A percentile compares a stretch with the other conserved stretches of the same genome.
Conservation (phyloP, 495 filamentous ascomycete species). For the Arthonia radiata region DNA sequence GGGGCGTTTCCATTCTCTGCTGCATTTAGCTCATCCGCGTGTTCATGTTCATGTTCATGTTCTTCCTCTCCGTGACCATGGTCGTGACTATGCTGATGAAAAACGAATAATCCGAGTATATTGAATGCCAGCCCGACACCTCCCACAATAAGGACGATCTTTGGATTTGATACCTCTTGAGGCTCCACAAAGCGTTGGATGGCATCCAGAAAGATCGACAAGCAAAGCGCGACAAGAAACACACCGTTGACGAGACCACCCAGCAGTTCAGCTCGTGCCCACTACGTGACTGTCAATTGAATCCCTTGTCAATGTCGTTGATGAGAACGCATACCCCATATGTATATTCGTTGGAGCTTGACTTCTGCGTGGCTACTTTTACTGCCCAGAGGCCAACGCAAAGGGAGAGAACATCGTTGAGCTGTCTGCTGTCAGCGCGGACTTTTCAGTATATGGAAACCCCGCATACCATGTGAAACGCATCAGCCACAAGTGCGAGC, state of each 20-base stretch:
- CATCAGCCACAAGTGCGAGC: constrained; percentile 80
- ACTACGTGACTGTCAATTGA: constrained; percentile 23
- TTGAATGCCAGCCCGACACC: constrained; percentile 72
- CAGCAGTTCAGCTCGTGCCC: constrained; percentile 94
- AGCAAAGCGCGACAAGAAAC: constrained; percentile 81
- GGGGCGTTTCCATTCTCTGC: constrained; percentile 24
- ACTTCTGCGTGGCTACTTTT: constrained; percentile 51
- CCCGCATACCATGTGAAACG: constrained; percentile 91
- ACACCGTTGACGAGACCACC: constrained; percentile 91
- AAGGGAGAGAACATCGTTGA: constrained; percentile 91
- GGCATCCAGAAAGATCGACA: constrained; percentile 89
- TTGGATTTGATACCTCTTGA: constrained; percentile 57
- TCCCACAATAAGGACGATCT: constrained; percentile 69
- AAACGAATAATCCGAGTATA: constrained; percentile 61
- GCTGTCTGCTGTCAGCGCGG: constrained; percentile 16
- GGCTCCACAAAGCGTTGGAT: constrained; percentile 74
- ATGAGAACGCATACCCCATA: constrained; percentile 48
- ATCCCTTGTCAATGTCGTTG: constrained; percentile 5
- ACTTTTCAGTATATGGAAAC: background rate
- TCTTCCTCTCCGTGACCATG: constrained; percentile 34
- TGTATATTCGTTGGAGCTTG: constrained; percentile 66
- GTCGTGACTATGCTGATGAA: constrained; percentile 84
- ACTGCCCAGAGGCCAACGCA: constrained; percentile 90
- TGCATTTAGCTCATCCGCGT: constrained; percentile 13
- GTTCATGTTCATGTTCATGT: constrained; percentile 23